phyloP scores from a whole-genome alignment of 1,139 yeast species.

The Pneumocystis carinii region DNA sequence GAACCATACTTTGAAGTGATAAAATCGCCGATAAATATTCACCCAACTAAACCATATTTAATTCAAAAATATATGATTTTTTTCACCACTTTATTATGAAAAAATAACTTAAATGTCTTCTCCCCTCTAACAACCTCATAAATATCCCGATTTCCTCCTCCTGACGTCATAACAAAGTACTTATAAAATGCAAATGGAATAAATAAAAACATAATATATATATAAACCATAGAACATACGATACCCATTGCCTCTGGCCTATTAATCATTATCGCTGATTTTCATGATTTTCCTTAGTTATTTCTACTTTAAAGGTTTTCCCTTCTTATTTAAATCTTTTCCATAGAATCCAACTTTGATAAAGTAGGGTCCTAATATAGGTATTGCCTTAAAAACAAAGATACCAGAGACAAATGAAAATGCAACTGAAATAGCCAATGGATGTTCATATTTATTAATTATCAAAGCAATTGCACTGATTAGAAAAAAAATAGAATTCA shows the following conservation, averaged over 20 bases:
- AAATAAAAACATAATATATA: slow-evolving; percentile 66
- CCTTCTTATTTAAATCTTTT: slow-evolving; percentile 58
- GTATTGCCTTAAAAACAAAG: slow-evolving; percentile 46
- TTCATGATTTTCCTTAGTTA: background rate
- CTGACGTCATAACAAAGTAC: slow-evolving; percentile 49
- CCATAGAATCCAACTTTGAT: slow-evolving; percentile 70
- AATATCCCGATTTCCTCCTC: slow-evolving; percentile 33
- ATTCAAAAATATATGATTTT: background rate
- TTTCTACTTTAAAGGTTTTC: slow-evolving; percentile 36
- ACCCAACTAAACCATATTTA: slow-evolving; percentile 29
- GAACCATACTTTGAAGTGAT: slow-evolving; percentile 67
- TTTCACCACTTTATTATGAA: background rate
- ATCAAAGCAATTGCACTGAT: background rate
- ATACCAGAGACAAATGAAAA: slow-evolving; percentile 54
- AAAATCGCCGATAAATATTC: slow-evolving; percentile 74
- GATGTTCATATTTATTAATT: slow-evolving; percentile 7
- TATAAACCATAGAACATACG: slow-evolving; percentile 64
- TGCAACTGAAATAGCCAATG: slow-evolving; percentile 31
- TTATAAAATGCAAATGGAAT: slow-evolving; percentile 83
- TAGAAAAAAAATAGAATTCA: background rate
- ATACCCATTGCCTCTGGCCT: slow-evolving; percentile 82
- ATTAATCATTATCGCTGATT: background rate
- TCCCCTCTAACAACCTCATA: background rate
- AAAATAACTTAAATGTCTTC: background rate
- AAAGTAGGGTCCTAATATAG: slow-evolving; percentile 50